These are phyloP conservation scores for Alternaria consortialis DNA, from an alignment of 2,329 filamentous ascomycete species.

Conservation along the genomic window DNA sequence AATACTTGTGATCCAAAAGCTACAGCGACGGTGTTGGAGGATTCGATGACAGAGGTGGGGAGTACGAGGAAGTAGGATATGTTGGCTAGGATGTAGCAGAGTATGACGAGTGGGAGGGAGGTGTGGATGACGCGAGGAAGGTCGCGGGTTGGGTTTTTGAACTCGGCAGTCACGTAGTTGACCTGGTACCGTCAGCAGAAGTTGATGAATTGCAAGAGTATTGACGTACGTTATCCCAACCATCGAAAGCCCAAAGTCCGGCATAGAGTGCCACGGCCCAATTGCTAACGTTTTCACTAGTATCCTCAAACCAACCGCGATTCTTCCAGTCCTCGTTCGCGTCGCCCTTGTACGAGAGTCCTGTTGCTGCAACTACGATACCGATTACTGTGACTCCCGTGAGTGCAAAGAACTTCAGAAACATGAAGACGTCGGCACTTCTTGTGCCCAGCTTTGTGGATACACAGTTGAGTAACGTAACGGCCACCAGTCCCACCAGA, in stretches of 20 bases:
- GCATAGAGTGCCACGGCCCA: constrained; percentile 97
- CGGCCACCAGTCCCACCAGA: constrained; percentile 74
- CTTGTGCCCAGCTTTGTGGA: constrained; percentile 88
- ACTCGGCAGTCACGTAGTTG: constrained; percentile 97
- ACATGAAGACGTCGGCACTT: constrained; percentile 93
- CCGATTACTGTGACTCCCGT: constrained; percentile 87
- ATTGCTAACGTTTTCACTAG: constrained; percentile 78
- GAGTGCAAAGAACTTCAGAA: constrained; percentile 92
- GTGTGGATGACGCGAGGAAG: constrained; percentile 95
- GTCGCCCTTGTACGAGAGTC: constrained; percentile 77
- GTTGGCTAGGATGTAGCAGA: constrained; percentile 90
- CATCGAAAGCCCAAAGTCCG: constrained; percentile 96
- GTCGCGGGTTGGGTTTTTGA: constrained; percentile 88
- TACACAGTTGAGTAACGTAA: constrained; percentile 88
- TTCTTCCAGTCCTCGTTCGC: constrained; percentile 88
- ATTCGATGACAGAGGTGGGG: constrained; percentile 80
- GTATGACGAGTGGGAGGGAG: constrained; percentile 91
- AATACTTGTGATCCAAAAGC: constrained; percentile 92
- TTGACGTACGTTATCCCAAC: constrained; percentile 92
- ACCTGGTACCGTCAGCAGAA: constrained; percentile 65
- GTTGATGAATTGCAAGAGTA: not conserved
- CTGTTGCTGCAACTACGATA: constrained; percentile 87
- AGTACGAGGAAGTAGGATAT: constrained; percentile 94
- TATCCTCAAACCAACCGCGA: constrained; percentile 87
- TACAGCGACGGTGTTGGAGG: constrained; percentile 93